Percentiles rank a stretch among this genome's conserved stretches.
phyloP scores from a whole-genome alignment of 2,329 filamentous ascomycete genomes.

The Alternaria solani region DNA sequence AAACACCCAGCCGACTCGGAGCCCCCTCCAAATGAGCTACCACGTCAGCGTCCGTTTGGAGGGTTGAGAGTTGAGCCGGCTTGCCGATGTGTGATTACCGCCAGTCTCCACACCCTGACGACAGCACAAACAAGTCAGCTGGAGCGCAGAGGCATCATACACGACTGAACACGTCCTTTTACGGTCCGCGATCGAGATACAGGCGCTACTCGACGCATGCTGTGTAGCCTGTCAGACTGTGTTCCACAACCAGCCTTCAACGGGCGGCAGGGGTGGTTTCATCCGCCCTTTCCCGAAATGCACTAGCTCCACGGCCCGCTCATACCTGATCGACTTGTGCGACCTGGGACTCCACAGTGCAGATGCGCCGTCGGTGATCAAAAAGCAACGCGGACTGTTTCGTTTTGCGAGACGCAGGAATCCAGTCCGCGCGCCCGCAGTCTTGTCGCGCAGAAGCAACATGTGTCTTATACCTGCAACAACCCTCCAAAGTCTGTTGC shows the following conservation, averaged over 20 bases:
- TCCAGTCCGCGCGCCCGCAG: constrained; percentile 8
- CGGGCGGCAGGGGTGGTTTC: constrained; percentile 36
- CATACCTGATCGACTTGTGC: constrained; percentile 36
- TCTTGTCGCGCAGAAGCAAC: constrained; percentile 4
- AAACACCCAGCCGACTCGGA: constrained; percentile 6
- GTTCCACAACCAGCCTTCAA: constrained; percentile 36
- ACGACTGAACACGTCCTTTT: constrained; percentile 18
- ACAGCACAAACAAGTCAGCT: constrained; percentile 15
- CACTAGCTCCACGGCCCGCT: constrained; percentile 40
- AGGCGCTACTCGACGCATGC: constrained; percentile 30
- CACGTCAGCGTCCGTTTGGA: constrained; percentile 13
- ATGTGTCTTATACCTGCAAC: constrained; percentile 4
- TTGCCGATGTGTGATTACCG: constrained; percentile 14
- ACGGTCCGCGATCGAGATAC: constrained; percentile 29
- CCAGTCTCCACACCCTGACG: constrained; percentile 18
- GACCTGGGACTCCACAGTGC: constrained; percentile 24
- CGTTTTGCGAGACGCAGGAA: constrained; percentile 13
- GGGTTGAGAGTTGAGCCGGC: neutral
- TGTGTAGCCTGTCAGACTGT: constrained; percentile 41
- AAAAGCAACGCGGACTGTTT: constrained; percentile 24
- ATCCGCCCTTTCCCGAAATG: constrained; percentile 20
- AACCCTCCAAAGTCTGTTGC: constrained; percentile 1
- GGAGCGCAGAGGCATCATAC: constrained; percentile 28
- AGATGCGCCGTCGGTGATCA: constrained; percentile 20
- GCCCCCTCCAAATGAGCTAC: constrained; percentile 2